These are phyloP conservation scores for Hypomontagnella monticulosa DNA, from an alignment of 495 filamentous ascomycete species.

Conservation along the genomic window DNA sequence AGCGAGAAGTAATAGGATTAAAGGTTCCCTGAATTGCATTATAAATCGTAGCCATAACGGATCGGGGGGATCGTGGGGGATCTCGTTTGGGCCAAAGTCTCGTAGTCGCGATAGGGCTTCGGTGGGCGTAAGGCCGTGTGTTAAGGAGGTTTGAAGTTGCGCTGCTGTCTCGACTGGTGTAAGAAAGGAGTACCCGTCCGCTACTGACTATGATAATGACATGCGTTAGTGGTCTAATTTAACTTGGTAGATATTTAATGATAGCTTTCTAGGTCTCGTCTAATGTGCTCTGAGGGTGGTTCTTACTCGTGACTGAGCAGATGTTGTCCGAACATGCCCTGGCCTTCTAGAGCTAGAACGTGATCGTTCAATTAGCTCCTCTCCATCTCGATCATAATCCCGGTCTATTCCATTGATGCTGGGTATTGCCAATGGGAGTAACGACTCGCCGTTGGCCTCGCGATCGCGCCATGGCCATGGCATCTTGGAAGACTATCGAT, in stretches of 20 bases:
- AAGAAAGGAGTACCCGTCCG: slow-evolving; percentile 67
- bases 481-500: slow-evolving; percentile 43
- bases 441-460: slow-evolving; percentile 48
- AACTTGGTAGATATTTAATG: neutral
- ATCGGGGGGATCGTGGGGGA: slow-evolving; percentile 92
- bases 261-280: neutral
- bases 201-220: slow-evolving; percentile 47
- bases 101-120: slow-evolving; percentile 82
- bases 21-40: slow-evolving; percentile 95
- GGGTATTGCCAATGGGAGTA: slow-evolving; percentile 50
- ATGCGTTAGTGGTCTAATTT: slow-evolving; percentile 20
- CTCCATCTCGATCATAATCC: slow-evolving; percentile 40
- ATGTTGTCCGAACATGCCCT: slow-evolving; percentile 52
- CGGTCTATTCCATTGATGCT: slow-evolving; percentile 44
- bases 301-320: slow-evolving; percentile 58
- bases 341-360: slow-evolving; percentile 47
- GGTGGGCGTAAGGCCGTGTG: slow-evolving; percentile 78
- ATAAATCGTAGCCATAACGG: slow-evolving; percentile 93
- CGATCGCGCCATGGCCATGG: slow-evolving; percentile 51
- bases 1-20: slow-evolving; percentile 85
- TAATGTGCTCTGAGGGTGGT: neutral
- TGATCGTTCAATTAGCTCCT: slow-evolving; percentile 43
- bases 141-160: slow-evolving; percentile 82
- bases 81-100: slow-evolving; percentile 89
- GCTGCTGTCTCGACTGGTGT: slow-evolving; percentile 79